A percentile compares a stretch with the other conserved stretches of the same genome.
Conservation (phyloP, 805 yeast species). For the Cephaloascus albidus region DNA sequence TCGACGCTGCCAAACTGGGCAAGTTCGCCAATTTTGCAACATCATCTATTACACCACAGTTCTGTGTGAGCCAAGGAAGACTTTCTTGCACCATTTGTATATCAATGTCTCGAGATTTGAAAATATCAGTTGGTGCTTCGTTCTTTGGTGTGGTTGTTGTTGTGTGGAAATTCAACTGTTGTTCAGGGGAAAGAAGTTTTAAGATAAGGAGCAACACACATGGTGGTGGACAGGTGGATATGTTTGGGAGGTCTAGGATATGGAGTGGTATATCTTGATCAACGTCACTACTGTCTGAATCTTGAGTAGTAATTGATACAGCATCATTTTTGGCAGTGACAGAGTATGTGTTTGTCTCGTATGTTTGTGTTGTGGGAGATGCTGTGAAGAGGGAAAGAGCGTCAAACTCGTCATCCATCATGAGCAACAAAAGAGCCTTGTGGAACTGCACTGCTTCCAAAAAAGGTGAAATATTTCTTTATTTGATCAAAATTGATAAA, state of each 20-base stretch:
- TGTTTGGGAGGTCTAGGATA: slow-evolving; percentile 48
- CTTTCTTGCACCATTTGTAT: slow-evolving; percentile 13
- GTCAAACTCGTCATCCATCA: slow-evolving; percentile 8
- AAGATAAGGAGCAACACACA: slow-evolving; percentile 34
- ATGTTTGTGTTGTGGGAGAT: neutral
- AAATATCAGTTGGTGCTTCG: slow-evolving; percentile 8
- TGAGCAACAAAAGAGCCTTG: no score
- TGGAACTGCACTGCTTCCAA: no score
- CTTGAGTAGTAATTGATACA: neutral
- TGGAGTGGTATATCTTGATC: slow-evolving; percentile 29
- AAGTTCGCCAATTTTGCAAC: slow-evolving; percentile 12
- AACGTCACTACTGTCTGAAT: slow-evolving; percentile 3
- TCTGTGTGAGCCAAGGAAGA: slow-evolving; percentile 32
- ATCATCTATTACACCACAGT: slow-evolving; percentile 22
- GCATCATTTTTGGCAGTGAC: neutral
- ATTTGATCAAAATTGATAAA: no score
- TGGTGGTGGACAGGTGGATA: slow-evolving; percentile 36
- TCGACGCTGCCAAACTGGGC: slow-evolving; percentile 17
- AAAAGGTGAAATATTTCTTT: no score
- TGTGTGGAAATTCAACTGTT: slow-evolving; percentile 40
- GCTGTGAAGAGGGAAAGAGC: slow-evolving; percentile 10
- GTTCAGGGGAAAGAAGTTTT: slow-evolving; percentile 36
- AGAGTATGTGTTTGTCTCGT: neutral
- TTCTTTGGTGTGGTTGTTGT: slow-evolving; percentile 2
- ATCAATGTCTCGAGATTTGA: slow-evolving; percentile 24